Base-by-base conservation (phyloP, 2,329 filamentous ascomycete genomes). In the Stagonosporopsis tanaceti region DNA sequence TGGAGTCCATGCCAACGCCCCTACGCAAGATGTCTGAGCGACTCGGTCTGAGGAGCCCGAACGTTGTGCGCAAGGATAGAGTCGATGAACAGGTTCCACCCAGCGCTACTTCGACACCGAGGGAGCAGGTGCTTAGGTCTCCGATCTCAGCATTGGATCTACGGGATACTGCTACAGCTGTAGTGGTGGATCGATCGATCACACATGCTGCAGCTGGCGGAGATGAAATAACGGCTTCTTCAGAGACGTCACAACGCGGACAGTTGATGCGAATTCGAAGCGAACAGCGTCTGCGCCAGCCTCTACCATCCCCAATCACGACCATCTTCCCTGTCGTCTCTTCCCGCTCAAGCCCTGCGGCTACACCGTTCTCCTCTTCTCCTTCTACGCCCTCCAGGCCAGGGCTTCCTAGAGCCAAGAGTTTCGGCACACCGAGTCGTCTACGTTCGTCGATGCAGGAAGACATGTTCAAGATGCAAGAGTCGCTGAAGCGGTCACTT, bases 1-100 rank as follows among this genome's bases (percentile, higher is more conserved):
- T 38, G 20, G 64, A 62, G 15, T 56, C 53, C 3, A 50, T 59
- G 41, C 62, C 61, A 12, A 66, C 63, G n/a, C 64, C 64, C 5
- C 25, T 67, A 22, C 59, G 63, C 24, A 62, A 45, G 14, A 64
- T 64, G 22, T 57, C 53, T 0, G 58, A 65, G 47, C 59, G 54
- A 41, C 61, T 65, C n/a, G 45, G 48, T 4, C n/a, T 62, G 25
- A 42, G 9, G 12, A 57, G 53, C 39, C 42, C 53, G 6, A 24
- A 57, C 37, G 38, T 53, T 8, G 17, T 48, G 8, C 48, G 32
- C 3, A 48, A 42, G 38, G 48, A 22, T 2, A 44, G 15, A 4
- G 17, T 20, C 17, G 8, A 45, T 4, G 42, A 52, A 39, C 6
- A 22, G 34, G 17, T 20, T 6, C 2, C 9, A 1, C 22, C 9